Base-by-base conservation (phyloP, 306 rosid genomes). In the Leucaena leucocephala region DNA sequence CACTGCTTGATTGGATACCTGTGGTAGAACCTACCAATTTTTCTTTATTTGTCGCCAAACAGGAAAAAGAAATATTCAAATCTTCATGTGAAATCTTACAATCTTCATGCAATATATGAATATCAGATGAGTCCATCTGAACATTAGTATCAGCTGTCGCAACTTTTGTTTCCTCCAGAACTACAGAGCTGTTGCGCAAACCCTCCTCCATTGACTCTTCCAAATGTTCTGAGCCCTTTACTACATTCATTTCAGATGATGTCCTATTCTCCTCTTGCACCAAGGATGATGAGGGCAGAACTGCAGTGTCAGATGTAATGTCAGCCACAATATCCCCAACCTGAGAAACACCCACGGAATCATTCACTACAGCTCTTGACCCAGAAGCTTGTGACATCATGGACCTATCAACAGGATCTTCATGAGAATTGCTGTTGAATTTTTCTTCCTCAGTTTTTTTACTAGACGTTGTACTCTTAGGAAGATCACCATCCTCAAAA, bases 111-210 rank as follows among this genome's bases (percentile, higher is more conserved):
- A 66, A 42, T 71, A 12, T 64, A 80, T 76, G 66, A 74, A 73
- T n/a, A 68, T 8, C 61, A 49, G 83, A 74, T 69, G 84, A 45
- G 61, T 74, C 81, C 81, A 52, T 68, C 71, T 45, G 85, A 80
- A 38, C 74, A 40, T 69, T 63, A 69, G 44, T 69, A 63, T 83
- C 83, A 40, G 84, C 44, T 40, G 40, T 36, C 63, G 54, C 58
- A 80, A 54, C 81, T 73, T 63, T 35, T 74, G 83, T 61, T 69
- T 77, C 85, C 83, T 54, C 83, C 65, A 62, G 78, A 72, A 69
- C 19, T 54, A 43, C 73, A 55, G 73, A 77, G 68, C 48, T 74
- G 55, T 63, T 54, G 58, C 44, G 72, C 76, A 52, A 8, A 1
- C 36, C 62, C 64, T 62, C 74, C 68, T 80, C 79, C 49, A 63